Percentiles rank a stretch among this genome's conserved stretches.
Conservation (phyloP, 306 rosid species). For the Prunus davidiana region DNA sequence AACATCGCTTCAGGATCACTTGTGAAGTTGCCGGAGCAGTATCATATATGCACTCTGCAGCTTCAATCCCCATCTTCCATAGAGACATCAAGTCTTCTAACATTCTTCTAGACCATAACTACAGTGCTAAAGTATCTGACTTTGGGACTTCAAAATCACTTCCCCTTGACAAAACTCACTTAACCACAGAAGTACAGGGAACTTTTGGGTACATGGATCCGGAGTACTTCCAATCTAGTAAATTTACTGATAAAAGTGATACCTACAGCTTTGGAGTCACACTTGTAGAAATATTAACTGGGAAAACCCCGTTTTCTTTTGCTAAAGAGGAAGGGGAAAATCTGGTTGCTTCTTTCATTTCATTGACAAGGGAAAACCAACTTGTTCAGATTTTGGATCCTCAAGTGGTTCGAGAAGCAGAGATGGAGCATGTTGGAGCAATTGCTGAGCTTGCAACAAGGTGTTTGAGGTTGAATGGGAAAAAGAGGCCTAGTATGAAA, state of each 20-base stretch:
- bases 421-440: slow-evolving; percentile 24
- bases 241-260: slow-evolving; percentile 48
- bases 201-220: slow-evolving; percentile 74
- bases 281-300: slow-evolving; percentile 50
- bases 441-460: slow-evolving; percentile 48
- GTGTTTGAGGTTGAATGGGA: slow-evolving; percentile 51
- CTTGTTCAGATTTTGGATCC: slow-evolving; percentile 35
- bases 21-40: slow-evolving; percentile 67
- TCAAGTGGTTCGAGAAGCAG: slow-evolving; percentile 30
- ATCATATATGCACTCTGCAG: slow-evolving; percentile 61
- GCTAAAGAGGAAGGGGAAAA: slow-evolving; percentile 30
- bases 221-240: slow-evolving; percentile 51
- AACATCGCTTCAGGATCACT: slow-evolving; percentile 43
- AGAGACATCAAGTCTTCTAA: slow-evolving; percentile 63
- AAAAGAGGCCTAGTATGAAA: slow-evolving; percentile 58
- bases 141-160: slow-evolving; percentile 63
- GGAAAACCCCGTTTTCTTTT: slow-evolving; percentile 37
- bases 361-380: slow-evolving; percentile 28
- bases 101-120: slow-evolving; percentile 48
- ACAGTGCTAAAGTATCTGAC: slow-evolving; percentile 28
- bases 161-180: slow-evolving; percentile 50
- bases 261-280: slow-evolving; percentile 58
- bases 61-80: slow-evolving; percentile 57
- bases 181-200: slow-evolving; percentile 55
- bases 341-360: slow-evolving; percentile 41